Evolutionary conservation across 179 eudicot species (phyloP).

Genomic region (Nepenthes alata): DNA sequence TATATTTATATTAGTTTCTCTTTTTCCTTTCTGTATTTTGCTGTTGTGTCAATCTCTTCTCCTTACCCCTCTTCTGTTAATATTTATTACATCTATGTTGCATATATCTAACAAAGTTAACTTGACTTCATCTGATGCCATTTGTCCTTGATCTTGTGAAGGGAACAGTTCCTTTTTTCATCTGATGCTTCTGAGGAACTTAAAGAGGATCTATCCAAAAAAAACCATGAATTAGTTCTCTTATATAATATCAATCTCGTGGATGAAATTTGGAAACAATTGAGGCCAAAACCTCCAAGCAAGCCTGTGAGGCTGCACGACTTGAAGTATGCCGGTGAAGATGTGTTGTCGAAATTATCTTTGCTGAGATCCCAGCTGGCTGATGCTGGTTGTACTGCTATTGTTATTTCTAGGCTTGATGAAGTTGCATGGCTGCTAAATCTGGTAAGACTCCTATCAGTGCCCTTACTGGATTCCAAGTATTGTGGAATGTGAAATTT

Average conservation of each 20-base stretch:
- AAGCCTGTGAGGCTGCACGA: constrained; percentile 65
- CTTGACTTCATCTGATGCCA: constrained; percentile 29
- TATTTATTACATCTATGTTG: neutral
- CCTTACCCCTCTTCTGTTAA: neutral
- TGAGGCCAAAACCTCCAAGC: constrained; percentile 74
- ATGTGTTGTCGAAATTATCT: constrained; percentile 56
- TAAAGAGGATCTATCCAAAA: constrained; percentile 56
- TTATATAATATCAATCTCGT: constrained; percentile 67
- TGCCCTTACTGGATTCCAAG: neutral
- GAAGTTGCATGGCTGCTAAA: constrained; percentile 93
- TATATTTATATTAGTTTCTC: neutral
- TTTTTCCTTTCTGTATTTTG: neutral
- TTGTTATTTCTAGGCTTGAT: constrained; percentile 79
- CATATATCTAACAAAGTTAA: neutral
- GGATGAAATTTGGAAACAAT: constrained; percentile 76
- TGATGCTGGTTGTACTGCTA: constrained; percentile 59
- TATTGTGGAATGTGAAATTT: no score
- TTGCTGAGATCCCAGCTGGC: constrained; percentile 64
- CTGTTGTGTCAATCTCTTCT: neutral
- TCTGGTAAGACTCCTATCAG: constrained; percentile 36
- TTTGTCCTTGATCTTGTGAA: constrained; percentile 49
- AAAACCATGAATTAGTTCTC: constrained; percentile 72
- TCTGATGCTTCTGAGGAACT: constrained; percentile 87
- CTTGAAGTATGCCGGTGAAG: constrained; percentile 79
- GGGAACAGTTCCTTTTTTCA: constrained; percentile 97